These are phyloP conservation scores for Fragaria vesca DNA, from an alignment of 306 rosid genomes.

Conservation along the genomic window DNA sequence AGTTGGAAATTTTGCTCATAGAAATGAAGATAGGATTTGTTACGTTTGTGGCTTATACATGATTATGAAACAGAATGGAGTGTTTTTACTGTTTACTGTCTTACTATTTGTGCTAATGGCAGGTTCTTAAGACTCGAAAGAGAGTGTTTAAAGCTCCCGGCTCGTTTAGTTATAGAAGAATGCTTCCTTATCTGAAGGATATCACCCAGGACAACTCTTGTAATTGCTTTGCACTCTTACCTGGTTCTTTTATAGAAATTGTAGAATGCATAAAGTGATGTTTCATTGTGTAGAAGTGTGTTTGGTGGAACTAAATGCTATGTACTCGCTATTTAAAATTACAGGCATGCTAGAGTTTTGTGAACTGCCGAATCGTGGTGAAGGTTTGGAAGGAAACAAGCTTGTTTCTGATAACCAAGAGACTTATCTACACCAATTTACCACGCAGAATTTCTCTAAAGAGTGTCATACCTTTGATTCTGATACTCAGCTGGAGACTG, in stretches of 20 bases:
- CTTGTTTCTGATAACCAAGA: slow-evolving; percentile 13
- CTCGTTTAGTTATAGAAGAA: slow-evolving; percentile 62
- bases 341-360: slow-evolving; percentile 33
- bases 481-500: slow-evolving; percentile 13
- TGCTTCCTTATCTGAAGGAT: slow-evolving; percentile 62
- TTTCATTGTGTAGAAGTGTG: background rate
- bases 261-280: background rate
- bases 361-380: slow-evolving; percentile 19
- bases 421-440: background rate
- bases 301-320: slow-evolving; percentile 10
- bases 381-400: slow-evolving; percentile 12
- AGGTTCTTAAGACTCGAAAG: slow-evolving; percentile 54
- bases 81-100: background rate
- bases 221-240: slow-evolving; percentile 21
- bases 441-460: background rate
- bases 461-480: slow-evolving; percentile 28
- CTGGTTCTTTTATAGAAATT: background rate
- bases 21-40: background rate
- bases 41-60: background rate
- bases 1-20: background rate
- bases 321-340: slow-evolving; percentile 3
- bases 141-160: slow-evolving; percentile 71
- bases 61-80: background rate
- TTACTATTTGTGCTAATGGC: slow-evolving; percentile 11
- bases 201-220: slow-evolving; percentile 32